A percentile compares a stretch with the other conserved stretches of the same genome.
Evolutionary conservation across 192 early-diverging fungal genomes (phyloP).

Genomic region (Jimgerdemannia flammicorona): DNA sequence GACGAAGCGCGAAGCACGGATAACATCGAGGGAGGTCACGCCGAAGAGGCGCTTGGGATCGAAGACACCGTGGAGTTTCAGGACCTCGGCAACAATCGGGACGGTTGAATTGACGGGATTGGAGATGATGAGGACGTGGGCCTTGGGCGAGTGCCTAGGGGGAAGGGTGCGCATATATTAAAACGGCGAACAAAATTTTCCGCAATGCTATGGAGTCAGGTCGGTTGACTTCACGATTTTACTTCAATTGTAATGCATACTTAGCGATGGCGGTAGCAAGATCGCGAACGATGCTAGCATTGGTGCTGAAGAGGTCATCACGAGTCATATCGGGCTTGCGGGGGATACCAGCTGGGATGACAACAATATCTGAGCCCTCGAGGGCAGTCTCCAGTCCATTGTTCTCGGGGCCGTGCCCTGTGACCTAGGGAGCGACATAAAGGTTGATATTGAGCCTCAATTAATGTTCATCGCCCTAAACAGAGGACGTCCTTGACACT

Average conservation of each 20-base stretch:
- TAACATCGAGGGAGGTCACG: slow-evolving; percentile 95
- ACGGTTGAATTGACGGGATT: slow-evolving; percentile 98
- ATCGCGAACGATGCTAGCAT: slow-evolving; percentile 83
- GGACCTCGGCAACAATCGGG: slow-evolving; percentile 87
- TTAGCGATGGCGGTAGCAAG: slow-evolving; percentile 79
- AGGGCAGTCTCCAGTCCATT: slow-evolving; percentile 44
- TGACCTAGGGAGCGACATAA: slow-evolving; percentile 24
- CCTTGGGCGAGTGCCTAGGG: slow-evolving; percentile 63
- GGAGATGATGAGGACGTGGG: slow-evolving; percentile 83
- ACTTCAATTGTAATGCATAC: not conserved
- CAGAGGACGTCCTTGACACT: not conserved
- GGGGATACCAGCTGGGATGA: slow-evolving; percentile 97
- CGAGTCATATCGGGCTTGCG: slow-evolving; percentile 99
- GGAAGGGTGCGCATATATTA: not conserved
- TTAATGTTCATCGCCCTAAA: not conserved
- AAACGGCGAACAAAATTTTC: not conserved
- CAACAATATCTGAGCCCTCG: slow-evolving; percentile 61
- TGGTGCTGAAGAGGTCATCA: slow-evolving; percentile 98
- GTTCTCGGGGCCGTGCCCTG: slow-evolving; percentile 40
- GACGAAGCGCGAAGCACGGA: slow-evolving; percentile 95
- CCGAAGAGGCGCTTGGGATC: slow-evolving; percentile 89
- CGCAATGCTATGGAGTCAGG: not conserved
- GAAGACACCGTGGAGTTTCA: slow-evolving; percentile 82
- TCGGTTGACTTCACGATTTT: not conserved
- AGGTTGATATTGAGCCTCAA: too few relatives aligned